phyloP scores from a whole-genome alignment of 805 yeast genomes.

The Lipomyces lipofer region DNA sequence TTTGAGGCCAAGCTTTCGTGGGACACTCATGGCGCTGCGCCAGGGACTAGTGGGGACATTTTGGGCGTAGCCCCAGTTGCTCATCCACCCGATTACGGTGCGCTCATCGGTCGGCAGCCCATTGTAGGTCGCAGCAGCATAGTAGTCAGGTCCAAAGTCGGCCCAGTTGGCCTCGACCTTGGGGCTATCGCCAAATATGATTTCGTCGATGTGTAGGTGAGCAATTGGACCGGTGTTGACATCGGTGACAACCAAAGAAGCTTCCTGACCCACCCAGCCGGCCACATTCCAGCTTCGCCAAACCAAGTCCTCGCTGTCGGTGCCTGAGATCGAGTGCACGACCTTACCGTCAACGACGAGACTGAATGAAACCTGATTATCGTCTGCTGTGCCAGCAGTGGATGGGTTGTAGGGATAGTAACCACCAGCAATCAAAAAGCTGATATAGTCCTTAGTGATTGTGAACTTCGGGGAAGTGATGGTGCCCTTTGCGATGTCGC shows the following conservation, averaged over 20 bases:
- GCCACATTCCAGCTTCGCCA: conserved; percentile 4
- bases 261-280: background rate
- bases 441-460: conserved; percentile 2
- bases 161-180: conserved; percentile 12
- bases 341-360: conserved; percentile 6
- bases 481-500: background rate
- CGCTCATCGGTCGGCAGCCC: conserved; percentile 37
- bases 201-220: conserved; percentile 10
- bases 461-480: conserved; percentile 3
- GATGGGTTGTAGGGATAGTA: conserved; percentile 7
- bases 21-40: conserved; percentile 40
- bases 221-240: background rate
- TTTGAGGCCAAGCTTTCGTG: background rate
- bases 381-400: background rate
- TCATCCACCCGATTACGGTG: conserved; percentile 47
- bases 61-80: conserved; percentile 47
- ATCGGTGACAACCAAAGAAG: background rate
- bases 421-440: conserved; percentile 1
- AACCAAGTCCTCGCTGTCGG: background rate
- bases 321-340: background rate
- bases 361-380: background rate
- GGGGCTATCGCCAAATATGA: conserved; percentile 3
- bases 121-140: conserved; percentile 44
- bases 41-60: conserved; percentile 43
- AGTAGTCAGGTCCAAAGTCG: conserved; percentile 28